Conservation (phyloP, 345 rosid genomes). For the Combretum micranthum region DNA sequence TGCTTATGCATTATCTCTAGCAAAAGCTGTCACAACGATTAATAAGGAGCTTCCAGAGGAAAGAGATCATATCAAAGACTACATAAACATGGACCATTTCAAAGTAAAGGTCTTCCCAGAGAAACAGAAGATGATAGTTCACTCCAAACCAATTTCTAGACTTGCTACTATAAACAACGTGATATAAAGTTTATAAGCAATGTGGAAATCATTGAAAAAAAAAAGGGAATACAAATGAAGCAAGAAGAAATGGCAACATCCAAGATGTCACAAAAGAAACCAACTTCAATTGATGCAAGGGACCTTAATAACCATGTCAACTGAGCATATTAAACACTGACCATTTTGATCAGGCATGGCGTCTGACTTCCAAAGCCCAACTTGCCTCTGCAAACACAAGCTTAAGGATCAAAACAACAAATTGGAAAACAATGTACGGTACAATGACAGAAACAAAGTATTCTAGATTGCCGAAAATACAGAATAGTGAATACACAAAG, state of each 20-base stretch:
- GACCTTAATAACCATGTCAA: constrained; percentile 1
- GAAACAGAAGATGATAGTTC: too few relatives aligned
- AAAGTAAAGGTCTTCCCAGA: too few relatives aligned
- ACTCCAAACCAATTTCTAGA: too few relatives aligned
- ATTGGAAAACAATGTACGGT: background rate
- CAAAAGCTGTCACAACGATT: too few relatives aligned
- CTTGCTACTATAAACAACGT: too few relatives aligned
- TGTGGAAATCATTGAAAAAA: too few relatives aligned
- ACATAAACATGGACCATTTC: too few relatives aligned
- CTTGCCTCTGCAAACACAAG: constrained; percentile 30
- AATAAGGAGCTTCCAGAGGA: too few relatives aligned
- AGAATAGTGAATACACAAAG: background rate
- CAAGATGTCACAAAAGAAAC: background rate
- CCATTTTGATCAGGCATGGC: constrained; percentile 25
- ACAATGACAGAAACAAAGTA: background rate
- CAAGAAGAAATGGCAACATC: background rate
- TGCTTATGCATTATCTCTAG: too few relatives aligned
- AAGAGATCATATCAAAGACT: too few relatives aligned
- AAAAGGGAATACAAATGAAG: too few relatives aligned
- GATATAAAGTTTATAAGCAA: too few relatives aligned
- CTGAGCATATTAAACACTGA: constrained; percentile 18
- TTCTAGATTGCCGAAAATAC: background rate
- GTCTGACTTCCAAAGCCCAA: constrained; percentile 42
- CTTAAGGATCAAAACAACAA: constrained; percentile 8
- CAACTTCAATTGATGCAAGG: background rate